Evolutionary conservation across 805 yeast species (phyloP).

Genomic region (Blastobotrys mokoenaii): DNA sequence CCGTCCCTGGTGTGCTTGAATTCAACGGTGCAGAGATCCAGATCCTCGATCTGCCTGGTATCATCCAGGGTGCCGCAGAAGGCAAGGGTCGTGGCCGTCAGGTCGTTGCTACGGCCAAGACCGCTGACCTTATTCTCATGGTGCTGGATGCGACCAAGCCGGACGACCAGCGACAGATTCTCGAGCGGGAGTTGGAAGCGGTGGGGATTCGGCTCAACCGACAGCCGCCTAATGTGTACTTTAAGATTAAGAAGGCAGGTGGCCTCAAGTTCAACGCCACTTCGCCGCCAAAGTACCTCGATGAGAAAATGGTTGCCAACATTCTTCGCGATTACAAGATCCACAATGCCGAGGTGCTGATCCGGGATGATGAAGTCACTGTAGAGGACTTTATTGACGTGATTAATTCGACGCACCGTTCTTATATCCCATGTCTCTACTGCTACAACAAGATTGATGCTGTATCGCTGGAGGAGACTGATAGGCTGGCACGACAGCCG

Average conservation of each 20-base stretch:
- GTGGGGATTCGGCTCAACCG: constrained; percentile 90
- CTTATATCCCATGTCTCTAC: constrained; percentile 84
- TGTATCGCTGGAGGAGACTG: constrained; percentile 89
- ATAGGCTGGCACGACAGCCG: constrained; percentile 84
- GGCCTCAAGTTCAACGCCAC: constrained; percentile 81
- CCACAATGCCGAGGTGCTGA: constrained; percentile 87
- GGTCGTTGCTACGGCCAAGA: constrained; percentile 91
- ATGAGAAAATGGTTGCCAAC: constrained; percentile 69
- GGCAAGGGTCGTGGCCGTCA: constrained; percentile 98
- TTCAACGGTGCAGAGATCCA: constrained; percentile 96
- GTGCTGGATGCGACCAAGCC: constrained; percentile 94
- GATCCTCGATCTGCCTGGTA: constrained; percentile 96
- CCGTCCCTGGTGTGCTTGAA: constrained; percentile 92
- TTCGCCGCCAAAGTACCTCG: constrained; percentile 72
- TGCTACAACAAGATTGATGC: constrained; percentile 95
- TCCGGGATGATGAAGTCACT: constrained; percentile 82
- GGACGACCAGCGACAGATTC: constrained; percentile 74
- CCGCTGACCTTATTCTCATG: constrained; percentile 89
- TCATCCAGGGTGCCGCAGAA: constrained; percentile 91
- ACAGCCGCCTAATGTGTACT: constrained; percentile 67
- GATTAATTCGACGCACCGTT: constrained; percentile 77
- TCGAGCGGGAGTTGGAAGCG: constrained; percentile 84
- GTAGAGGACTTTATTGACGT: constrained; percentile 91
- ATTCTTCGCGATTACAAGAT: constrained; percentile 80
- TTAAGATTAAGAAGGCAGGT: constrained; percentile 77